A percentile compares a stretch with the other conserved stretches of the same genome.
Evolutionary conservation across 371 early-diverging fungal genomes (phyloP).

Genomic region (Sporodiniella umbellata): DNA sequence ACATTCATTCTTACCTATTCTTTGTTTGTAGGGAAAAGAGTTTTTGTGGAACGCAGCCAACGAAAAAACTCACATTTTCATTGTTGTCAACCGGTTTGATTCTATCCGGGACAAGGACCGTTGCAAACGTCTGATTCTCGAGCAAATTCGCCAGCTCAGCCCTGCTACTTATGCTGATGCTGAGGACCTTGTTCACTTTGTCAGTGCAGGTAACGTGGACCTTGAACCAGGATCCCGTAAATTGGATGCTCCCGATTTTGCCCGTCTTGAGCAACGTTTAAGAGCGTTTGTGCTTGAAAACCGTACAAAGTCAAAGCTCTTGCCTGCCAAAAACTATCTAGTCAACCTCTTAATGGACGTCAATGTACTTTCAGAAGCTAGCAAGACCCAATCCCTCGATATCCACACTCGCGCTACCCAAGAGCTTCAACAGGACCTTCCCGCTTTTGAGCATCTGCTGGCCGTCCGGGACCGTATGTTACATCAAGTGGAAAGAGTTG

Average conservation of each 20-base stretch:
- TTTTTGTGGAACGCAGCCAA: slow-evolving; percentile 93
- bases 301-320: slow-evolving; percentile 89
- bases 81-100: slow-evolving; percentile 97
- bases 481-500: slow-evolving; percentile 63
- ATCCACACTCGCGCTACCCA: slow-evolving; percentile 25
- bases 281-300: slow-evolving; percentile 93
- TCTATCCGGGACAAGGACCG: slow-evolving; percentile 90
- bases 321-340: slow-evolving; percentile 91
- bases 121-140: slow-evolving; percentile 87
- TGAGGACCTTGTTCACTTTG: slow-evolving; percentile 94
- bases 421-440: slow-evolving; percentile 51
- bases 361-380: slow-evolving; percentile 51
- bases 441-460: slow-evolving; percentile 55
- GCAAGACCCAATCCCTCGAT: slow-evolving; percentile 43
- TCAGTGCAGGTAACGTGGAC: slow-evolving; percentile 72
- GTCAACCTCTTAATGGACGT: slow-evolving; percentile 77
- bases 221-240: slow-evolving; percentile 41
- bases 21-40: slow-evolving; percentile 70
- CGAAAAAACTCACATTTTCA: slow-evolving; percentile 97
- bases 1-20: background rate
- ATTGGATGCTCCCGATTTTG: slow-evolving; percentile 64
- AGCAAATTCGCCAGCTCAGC: slow-evolving; percentile 91
- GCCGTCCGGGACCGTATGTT: slow-evolving; percentile 54
- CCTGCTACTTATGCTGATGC: slow-evolving; percentile 90
- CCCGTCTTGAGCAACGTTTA: slow-evolving; percentile 78